Evolutionary conservation across 2,329 filamentous ascomycete genomes (phyloP), one percentile per base, ranked within the genome.

Genomic region (Epichloe amarillans): DNA sequence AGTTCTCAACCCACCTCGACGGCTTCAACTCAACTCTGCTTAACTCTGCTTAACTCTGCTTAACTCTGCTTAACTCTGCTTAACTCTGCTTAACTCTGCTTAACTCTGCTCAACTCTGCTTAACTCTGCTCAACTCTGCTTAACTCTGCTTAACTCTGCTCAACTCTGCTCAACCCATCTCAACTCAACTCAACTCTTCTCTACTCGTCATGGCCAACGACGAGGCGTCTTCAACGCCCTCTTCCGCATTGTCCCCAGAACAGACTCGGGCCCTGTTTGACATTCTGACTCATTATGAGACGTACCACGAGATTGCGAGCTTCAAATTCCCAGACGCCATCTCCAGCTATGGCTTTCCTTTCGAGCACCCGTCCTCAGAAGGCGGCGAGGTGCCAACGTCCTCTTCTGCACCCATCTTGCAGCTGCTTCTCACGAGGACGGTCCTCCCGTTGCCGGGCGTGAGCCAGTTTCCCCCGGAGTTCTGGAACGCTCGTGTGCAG

Each of bases 291-390:
- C 79, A 82, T 58, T 61, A 76, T 55, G 72, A 81, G 63, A 78
- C 76, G 1, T 83, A 82, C 57, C 65, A 75, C 12, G 86, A 93
- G 65, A 85, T 88, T 54, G 76, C 84, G 61, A 75, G 74, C 54
- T 88, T 90, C 72, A 86, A 83, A 59, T 66, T 74, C 38, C 77
- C 84, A 0, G 68, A 72, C 2, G 77, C 81, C 30, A 83, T 89
- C 53, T 71, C 75, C 52, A 65, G 72, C 21, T 89, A 88, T 68
- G 86, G 86, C 14, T 80, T 77, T 55, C 86, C 86, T 0, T 89
- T 90, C 64, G 67, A 62, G 40, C 50, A 52, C 47, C 51, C 50
- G 35, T 60, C 54, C 26, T 2, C 23, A 26, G 8, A 30, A 30
- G 8, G 8, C n/a, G 54, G 60, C 47, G 54, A 62, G 19, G 50